Percentiles rank a stretch among this genome's conserved stretches.
phyloP scores from a whole-genome alignment of 345 rosid genomes.

The Erysimum cheiranthoides region DNA sequence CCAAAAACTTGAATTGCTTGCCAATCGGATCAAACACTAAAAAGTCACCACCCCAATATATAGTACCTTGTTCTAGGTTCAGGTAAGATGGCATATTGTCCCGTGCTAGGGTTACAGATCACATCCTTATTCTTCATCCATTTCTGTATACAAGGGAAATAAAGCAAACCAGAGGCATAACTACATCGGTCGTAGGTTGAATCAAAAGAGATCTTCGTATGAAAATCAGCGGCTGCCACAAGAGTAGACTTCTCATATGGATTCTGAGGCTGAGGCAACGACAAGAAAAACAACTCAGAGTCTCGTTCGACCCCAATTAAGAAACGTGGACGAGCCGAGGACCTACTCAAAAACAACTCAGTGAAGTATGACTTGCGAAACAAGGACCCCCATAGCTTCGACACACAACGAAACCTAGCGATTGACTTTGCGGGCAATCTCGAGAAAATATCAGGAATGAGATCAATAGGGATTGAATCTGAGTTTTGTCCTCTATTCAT shows the following conservation, averaged over 20 bases:
- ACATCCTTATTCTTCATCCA: neutral
- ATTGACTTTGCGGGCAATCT: neutral
- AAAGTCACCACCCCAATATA: neutral
- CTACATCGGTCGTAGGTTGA: neutral
- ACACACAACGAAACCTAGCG: neutral
- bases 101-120: neutral
- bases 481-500: neutral
- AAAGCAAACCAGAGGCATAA: neutral
- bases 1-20: neutral
- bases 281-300: too few species aligned
- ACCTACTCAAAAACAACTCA: neutral
- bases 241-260: too few species aligned
- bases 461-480: neutral
- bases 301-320: too few species aligned
- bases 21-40: neutral
- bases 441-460: neutral
- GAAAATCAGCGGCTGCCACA: neutral
- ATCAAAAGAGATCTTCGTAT: neutral
- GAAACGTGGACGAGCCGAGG: too few species aligned
- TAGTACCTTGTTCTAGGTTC: neutral
- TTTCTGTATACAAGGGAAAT: neutral
- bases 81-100: conserved; percentile 1
- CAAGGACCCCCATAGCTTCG: neutral
- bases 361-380: neutral
- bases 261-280: too few species aligned